A percentile compares a stretch with the other conserved stretches of the same genome.
These are phyloP conservation scores for Punica granatum DNA, from an alignment of 345 rosid species.

Conservation along the genomic window DNA sequence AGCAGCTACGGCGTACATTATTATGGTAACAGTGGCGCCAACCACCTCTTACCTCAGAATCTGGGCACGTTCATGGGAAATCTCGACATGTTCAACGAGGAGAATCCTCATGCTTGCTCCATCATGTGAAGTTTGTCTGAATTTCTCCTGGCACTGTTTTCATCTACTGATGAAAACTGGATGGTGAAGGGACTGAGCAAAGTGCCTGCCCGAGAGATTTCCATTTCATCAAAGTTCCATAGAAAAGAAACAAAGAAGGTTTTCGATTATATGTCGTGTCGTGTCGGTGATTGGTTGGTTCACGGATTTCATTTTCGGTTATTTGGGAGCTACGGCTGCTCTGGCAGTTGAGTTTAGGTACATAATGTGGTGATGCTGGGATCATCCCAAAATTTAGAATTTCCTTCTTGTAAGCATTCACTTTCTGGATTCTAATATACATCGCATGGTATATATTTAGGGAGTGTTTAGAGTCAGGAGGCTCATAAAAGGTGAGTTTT, in stretches of 20 bases:
- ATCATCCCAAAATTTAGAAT: too few relatives aligned
- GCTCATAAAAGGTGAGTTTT: too few relatives aligned
- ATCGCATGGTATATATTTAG: too few relatives aligned
- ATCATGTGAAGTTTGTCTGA: background rate
- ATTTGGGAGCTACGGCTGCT: background rate
- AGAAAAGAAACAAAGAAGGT: background rate
- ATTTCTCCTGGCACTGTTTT: background rate
- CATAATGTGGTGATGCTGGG: too few relatives aligned
- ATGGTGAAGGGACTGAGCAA: background rate
- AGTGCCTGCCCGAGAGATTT: background rate
- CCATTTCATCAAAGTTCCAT: background rate
- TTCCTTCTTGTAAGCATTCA: too few relatives aligned
- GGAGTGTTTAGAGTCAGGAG: too few relatives aligned
- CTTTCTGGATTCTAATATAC: too few relatives aligned
- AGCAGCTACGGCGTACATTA: too few relatives aligned
- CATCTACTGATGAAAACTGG: background rate
- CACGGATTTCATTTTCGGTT: background rate
- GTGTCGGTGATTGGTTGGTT: too few relatives aligned
- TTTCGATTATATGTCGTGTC: background rate
- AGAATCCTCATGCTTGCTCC: constrained; percentile 14
- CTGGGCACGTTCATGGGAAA: too few relatives aligned
- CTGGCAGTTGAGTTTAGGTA: too few relatives aligned
- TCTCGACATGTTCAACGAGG: background rate
- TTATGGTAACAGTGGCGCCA: too few relatives aligned
- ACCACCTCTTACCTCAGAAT: background rate